phyloP scores from a whole-genome alignment of 192 early-diverging fungal genomes.

The Coemansia furcata region DNA sequence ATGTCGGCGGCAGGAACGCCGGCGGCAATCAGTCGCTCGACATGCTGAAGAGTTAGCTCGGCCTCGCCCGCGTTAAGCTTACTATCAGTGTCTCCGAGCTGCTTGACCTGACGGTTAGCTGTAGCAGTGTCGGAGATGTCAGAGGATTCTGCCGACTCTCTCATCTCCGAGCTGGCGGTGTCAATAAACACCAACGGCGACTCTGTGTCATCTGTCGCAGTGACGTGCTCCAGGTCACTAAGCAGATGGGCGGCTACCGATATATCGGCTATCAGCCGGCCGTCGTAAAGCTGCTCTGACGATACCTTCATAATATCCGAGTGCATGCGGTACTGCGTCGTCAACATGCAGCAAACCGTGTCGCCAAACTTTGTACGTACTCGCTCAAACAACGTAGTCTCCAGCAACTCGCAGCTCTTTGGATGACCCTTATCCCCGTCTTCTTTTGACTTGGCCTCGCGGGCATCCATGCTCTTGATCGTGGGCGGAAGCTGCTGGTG shows the following conservation, averaged over 20 bases:
- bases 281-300: conserved; percentile 67
- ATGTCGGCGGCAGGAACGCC: conserved; percentile 67
- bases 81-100: conserved; percentile 52
- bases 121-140: neutral
- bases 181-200: conserved; percentile 68
- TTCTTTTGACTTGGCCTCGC: neutral
- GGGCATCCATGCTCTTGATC: conserved; percentile 56
- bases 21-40: conserved; percentile 60
- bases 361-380: conserved; percentile 60
- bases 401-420: neutral
- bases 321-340: conserved; percentile 90
- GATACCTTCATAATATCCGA: conserved; percentile 76
- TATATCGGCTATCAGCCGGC: conserved; percentile 61
- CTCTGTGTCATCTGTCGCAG: conserved; percentile 58
- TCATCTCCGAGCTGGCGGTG: conserved; percentile 56
- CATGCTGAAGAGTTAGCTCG: conserved; percentile 58
- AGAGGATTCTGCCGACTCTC: conserved; percentile 26
- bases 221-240: conserved; percentile 60
- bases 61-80: conserved; percentile 81
- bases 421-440: neutral
- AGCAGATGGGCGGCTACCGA: conserved; percentile 66
- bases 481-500: conserved; percentile 89
- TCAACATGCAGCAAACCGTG: conserved; percentile 64
- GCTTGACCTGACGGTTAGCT: neutral
- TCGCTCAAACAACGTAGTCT: conserved; percentile 78